These are phyloP conservation scores for Calonectria crousiana DNA, from an alignment of 2,329 filamentous ascomycete species.

Conservation along the genomic window DNA sequence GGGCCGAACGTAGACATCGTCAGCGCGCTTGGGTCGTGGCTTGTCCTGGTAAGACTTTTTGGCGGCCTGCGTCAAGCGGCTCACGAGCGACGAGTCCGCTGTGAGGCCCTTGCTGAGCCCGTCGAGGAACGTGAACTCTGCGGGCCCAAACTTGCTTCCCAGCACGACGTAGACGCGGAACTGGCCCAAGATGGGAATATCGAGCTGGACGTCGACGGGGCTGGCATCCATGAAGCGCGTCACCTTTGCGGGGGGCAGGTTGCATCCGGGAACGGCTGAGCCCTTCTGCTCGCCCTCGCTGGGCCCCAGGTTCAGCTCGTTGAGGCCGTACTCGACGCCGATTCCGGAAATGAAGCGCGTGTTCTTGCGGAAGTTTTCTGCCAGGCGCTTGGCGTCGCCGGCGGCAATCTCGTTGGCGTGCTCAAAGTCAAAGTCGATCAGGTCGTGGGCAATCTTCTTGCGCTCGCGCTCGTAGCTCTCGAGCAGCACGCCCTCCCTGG, in stretches of 20 bases:
- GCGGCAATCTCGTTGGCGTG: constrained; percentile 68
- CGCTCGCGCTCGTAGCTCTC: constrained; percentile 72
- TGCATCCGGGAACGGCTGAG: constrained; percentile 62
- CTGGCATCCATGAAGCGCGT: constrained; percentile 82
- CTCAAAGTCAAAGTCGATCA: constrained; percentile 69
- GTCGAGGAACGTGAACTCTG: constrained; percentile 64
- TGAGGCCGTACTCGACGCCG: constrained; percentile 70
- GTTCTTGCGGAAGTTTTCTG: constrained; percentile 76
- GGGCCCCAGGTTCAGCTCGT: constrained; percentile 58
- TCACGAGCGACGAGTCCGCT: constrained; percentile 64
- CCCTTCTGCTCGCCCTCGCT: constrained; percentile 50
- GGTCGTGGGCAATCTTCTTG: constrained; percentile 68
- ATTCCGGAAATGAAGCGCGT: constrained; percentile 79
- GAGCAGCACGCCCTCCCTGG: constrained; percentile 63
- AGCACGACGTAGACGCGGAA: constrained; percentile 80
- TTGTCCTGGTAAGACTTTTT: constrained; percentile 70
- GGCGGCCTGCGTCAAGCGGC: constrained; percentile 67
- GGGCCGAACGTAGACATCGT: constrained; percentile 74
- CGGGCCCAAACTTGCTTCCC: constrained; percentile 65
- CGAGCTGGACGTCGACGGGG: constrained; percentile 79
- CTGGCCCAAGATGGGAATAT: constrained; percentile 80
- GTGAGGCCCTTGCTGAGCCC: constrained; percentile 67
- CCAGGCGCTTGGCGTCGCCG: constrained; percentile 71
- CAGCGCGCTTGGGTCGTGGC: constrained; percentile 65
- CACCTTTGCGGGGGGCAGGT: constrained; percentile 75